Conservation (phyloP, 306 rosid species). For the Prunus mongolica region DNA sequence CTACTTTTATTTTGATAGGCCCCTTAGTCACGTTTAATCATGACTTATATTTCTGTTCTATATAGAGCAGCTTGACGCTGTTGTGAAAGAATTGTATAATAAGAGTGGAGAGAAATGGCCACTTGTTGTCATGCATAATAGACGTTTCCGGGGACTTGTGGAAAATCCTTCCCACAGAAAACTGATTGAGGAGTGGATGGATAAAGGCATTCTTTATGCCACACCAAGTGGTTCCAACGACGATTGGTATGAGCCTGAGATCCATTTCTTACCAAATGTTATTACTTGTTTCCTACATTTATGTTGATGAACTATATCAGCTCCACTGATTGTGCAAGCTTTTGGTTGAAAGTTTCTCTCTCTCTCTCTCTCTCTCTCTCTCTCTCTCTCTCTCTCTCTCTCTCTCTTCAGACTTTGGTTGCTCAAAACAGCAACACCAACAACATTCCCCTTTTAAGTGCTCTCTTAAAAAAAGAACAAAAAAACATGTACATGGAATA, state of each 20-base stretch:
- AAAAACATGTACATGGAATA: neutral
- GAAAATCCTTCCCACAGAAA: conserved; percentile 63
- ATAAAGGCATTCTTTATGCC: conserved; percentile 62
- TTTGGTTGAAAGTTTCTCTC: neutral
- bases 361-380: neutral
- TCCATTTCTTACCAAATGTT: neutral
- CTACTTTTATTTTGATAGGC: neutral
- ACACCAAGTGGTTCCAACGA: conserved; percentile 92
- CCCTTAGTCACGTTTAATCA: neutral
- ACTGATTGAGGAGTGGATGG: conserved; percentile 69
- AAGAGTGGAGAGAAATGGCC: conserved; percentile 73
- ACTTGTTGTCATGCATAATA: conserved; percentile 72
- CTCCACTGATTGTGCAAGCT: neutral
- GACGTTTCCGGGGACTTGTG: conserved; percentile 55
- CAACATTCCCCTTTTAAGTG: no score
- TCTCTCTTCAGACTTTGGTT: neutral
- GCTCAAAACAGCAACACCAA: no score
- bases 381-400: neutral
- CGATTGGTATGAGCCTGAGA: conserved; percentile 63
- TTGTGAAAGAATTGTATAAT: conserved; percentile 63
- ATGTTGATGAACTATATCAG: neutral
- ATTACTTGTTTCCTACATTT: neutral
- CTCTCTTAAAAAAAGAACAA: neutral
- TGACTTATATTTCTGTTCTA: conserved; percentile 27
- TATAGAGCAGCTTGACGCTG: conserved; percentile 73